A percentile compares a stretch with the other conserved stretches of the same genome.
phyloP scores from a whole-genome alignment of 2,329 filamentous ascomycete genomes.

The Cercospora sojina region DNA sequence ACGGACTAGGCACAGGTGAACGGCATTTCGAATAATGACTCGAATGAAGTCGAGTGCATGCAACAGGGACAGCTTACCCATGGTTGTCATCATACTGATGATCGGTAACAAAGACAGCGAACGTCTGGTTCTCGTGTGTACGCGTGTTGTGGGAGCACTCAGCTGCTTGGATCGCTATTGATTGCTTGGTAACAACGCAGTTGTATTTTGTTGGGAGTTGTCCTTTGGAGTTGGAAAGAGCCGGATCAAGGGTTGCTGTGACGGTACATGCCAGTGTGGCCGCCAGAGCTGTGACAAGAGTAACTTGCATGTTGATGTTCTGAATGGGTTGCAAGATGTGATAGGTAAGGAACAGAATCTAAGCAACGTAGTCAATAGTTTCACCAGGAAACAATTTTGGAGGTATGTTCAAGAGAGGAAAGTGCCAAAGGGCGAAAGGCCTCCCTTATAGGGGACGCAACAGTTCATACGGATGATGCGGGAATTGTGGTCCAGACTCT shows the following conservation, averaged over 20 bases:
- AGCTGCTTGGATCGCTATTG: conserved; percentile 44
- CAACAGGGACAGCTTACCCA: conserved; percentile 30
- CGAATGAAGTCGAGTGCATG: background rate
- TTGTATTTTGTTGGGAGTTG: conserved; percentile 33
- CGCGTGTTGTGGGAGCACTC: conserved; percentile 47
- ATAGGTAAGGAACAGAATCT: background rate
- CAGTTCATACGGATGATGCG: background rate
- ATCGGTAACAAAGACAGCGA: conserved; percentile 46
- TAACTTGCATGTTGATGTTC: conserved; percentile 15
- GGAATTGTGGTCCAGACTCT: background rate
- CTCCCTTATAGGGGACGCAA: background rate
- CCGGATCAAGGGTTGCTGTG: conserved; percentile 41
- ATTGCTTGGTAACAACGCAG: conserved; percentile 36
- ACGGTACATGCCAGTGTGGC: conserved; percentile 25
- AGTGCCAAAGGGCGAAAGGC: background rate
- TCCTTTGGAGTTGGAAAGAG: conserved; percentile 41
- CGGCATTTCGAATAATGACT: background rate
- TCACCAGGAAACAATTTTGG: background rate
- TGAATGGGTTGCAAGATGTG: background rate
- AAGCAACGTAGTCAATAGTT: background rate
- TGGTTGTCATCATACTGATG: conserved; percentile 47
- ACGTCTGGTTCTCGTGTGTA: conserved; percentile 40
- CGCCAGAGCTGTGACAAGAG: conserved; percentile 11
- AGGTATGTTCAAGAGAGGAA: background rate
- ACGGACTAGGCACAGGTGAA: background rate